These are phyloP conservation scores for Coffea humblotiana DNA, from an alignment of 305 asterid genomes.

Conservation along the genomic window DNA sequence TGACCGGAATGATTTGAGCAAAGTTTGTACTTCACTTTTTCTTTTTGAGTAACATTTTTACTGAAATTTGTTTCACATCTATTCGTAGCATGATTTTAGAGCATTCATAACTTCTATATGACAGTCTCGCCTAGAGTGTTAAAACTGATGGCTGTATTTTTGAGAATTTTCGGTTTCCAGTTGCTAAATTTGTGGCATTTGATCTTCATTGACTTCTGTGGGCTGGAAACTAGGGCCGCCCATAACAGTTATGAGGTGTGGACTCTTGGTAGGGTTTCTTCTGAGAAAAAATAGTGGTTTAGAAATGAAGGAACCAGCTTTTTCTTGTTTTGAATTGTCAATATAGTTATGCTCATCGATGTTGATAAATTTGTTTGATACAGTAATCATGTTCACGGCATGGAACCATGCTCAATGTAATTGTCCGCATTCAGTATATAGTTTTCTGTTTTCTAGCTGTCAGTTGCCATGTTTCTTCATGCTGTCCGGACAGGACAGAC, in stretches of 20 bases:
- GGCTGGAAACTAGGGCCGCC: neutral
- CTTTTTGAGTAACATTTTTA: constrained; percentile 1
- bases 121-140: constrained; percentile 1
- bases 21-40: constrained; percentile 58
- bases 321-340: neutral
- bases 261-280: neutral
- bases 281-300: neutral
- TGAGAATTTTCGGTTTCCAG: neutral
- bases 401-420: neutral
- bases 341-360: neutral
- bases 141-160: neutral
- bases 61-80: constrained; percentile 5
- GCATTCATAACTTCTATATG: neutral
- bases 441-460: neutral
- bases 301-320: neutral
- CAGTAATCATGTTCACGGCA: neutral
- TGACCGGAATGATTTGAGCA: constrained; percentile 62
- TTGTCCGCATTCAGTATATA: neutral
- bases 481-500: neutral
- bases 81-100: neutral
- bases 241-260: neutral
- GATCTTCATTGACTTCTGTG: neutral
- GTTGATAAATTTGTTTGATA: neutral
- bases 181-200: neutral
- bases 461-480: neutral